Evolutionary conservation across 441 rosid genomes (phyloP), one percentile per base, ranked within the genome.

Genomic region (Rhodomyrtus psidioides): DNA sequence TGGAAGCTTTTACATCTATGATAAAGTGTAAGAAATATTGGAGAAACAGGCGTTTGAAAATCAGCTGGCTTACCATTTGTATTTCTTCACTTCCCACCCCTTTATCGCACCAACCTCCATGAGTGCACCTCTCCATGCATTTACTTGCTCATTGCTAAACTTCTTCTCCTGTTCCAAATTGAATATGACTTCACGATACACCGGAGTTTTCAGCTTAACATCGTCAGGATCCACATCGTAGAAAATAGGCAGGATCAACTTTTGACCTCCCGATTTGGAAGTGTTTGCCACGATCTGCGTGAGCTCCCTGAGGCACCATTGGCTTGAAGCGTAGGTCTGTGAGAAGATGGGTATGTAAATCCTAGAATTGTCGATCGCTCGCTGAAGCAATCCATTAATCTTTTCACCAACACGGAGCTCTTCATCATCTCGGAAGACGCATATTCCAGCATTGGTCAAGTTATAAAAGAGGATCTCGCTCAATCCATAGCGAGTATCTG

Each of bases 1-100:
- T 4, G n/a, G 58, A 55, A 55, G 2, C 23, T 0, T 51, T 55
- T 23, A 55, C n/a, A 55, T 23, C n/a, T 55, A 55, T 55, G 58
- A 23, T 55, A 2, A 0, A 27, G 1, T 2, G 21, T 59, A 14
- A 59, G 9, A 2, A 59, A 59, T 27, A 59, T 59, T 59, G 34
- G 34, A 2, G 4, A 59, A 59, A 14, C 4, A 13, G 12, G 6
- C 27, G 3, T 7, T 0, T 1, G 17, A 2, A n/a, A 27, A 27
- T 19, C 19, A 3, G 0, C 15, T 7, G 3, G 65, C 21, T 59
- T 59, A 59, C 65, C 65, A 9, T 27, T 6, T 59, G 21, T 58
- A 51, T 14, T 51, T 24, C 65, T 59, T 59, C 65, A 59, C 65
- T 59, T 59, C 34, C 65, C 65, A 27, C 9, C 65, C 65, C 3